Evolutionary conservation across 1,139 yeast genomes (phyloP), one percentile per base, ranked within the genome.

Genomic region (Nakaseomyces glabratus): DNA sequence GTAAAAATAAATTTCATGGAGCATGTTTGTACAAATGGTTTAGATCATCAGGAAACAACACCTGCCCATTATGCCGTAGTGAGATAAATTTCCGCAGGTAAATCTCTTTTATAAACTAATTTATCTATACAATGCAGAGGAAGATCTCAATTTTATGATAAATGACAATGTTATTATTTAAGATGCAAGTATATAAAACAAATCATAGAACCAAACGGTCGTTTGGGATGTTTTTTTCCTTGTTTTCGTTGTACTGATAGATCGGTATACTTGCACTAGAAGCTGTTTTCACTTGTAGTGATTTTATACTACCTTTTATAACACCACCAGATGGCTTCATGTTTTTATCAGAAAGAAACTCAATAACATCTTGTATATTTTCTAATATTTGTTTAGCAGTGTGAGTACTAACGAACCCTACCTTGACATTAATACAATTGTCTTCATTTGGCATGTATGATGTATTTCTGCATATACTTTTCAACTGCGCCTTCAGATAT

Each of bases 1-100:
- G 99, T 67, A 76, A 76, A 51, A 88, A 93, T 64, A 84, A 81
- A 58, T 90, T 88, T 67, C 99, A 90, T 57, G 80, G 95, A n/a
- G 95, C 93, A 8, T 90, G 99, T 67, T 67, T 90, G 38, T 88
- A 85, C 66, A 82, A 88, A 57, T 90, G 99, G 99, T 90, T 90
- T 62, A 84, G 85, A 65, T 85, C 94, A 48, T 84, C 95, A 12
- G 93, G 93, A 30, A 72, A 82, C 38, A 80, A 85, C 46, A 80
- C 94, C 1, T 90, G 99, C 65, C 98, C 99, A 28, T 66, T 90
- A 51, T 90, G 99, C 62, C 78, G 98, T 55, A 65, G 85, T 11
- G 73, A 78, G 24, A 81, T 82, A 51, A 73, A 73, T 38, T 77
- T 78, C 45, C 57, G 67, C 35, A 45, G 47, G 35, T 54, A 37